Base-by-base conservation (phyloP, 345 rosid genomes). In the Litchi chinensis region DNA sequence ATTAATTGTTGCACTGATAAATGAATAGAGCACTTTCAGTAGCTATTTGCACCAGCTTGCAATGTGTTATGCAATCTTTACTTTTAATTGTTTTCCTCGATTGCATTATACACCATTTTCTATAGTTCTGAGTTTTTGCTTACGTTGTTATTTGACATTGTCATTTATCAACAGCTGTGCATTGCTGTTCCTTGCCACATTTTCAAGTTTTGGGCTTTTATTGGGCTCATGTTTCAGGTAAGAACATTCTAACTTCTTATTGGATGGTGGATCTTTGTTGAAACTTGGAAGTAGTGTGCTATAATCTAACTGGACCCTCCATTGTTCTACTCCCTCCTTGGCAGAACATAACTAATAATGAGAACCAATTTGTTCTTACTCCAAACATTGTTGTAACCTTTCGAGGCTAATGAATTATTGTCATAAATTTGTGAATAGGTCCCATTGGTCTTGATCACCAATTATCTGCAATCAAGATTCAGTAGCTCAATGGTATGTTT, bases 221-320 rank as follows among this genome's bases (percentile, higher is more conserved):
- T 92, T 18, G 99, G 98, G 50, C 94, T 97, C 16, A 93, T 97
- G 99, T 83, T 97, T 83, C 99, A 94, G 98, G 99, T 97, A 83
- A 66, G 73, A 65, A 24, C 6, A 6, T 41, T 43, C 11, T 19
- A 11, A 43, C 68, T 66, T 67, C n/a, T 50, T 75, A 19, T 32
- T 50, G 64, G 78, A 65, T 46, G n/a, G 11, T 21, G 28, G 32
- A 65, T 65, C 11, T 65, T 40, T 50, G 5, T 65, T 75, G 5
- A 65, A 66, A 66, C 6, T 52, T 52, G n/a, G 65, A 62, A 40
- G 46, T 43, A 22, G 1, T 60, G 67, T 4, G 21, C 68, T 22
- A 3, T 59, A 74, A 39, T 21, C 60, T n/a, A 21, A 59, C 10
- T 40, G 37, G 7, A 40, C 76, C 12, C 22, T 50, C 43, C 32